A percentile compares a stretch with the other conserved stretches of the same genome.
These are phyloP conservation scores for Colletotrichum lupini DNA, from an alignment of 2,329 filamentous ascomycete genomes.

Conservation along the genomic window DNA sequence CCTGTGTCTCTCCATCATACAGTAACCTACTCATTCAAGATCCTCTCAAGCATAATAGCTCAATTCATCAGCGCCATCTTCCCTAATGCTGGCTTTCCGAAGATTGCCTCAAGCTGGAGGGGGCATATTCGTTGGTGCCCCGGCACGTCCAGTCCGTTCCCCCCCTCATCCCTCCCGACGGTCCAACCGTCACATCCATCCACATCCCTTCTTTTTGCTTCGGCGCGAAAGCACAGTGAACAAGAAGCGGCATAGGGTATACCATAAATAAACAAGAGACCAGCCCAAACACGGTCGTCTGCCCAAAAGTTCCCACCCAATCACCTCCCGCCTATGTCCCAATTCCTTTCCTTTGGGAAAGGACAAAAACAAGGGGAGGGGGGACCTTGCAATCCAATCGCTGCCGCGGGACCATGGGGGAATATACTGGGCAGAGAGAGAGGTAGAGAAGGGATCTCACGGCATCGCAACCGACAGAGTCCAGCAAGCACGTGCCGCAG, in stretches of 20 bases:
- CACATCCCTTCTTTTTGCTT: neutral
- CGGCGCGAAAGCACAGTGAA: neutral
- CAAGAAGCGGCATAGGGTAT: neutral
- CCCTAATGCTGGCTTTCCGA: neutral
- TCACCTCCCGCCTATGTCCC: neutral
- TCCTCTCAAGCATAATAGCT: neutral
- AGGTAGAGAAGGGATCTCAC: neutral
- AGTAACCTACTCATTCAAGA: neutral
- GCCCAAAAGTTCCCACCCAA: neutral
- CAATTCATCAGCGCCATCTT: neutral
- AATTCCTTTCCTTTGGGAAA: neutral
- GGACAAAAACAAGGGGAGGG: neutral
- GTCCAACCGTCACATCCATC: slow-evolving; percentile 13
- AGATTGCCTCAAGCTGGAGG: neutral
- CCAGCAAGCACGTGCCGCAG: slow-evolving; percentile 23
- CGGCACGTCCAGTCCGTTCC: slow-evolving; percentile 31
- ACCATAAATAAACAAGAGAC: slow-evolving; percentile 10
- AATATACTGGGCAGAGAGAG: too few species aligned
- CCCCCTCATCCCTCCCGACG: neutral
- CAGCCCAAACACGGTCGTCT: neutral
- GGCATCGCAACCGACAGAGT: neutral
- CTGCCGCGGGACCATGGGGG: neutral
- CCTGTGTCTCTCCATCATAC: neutral
- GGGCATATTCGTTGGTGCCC: slow-evolving; percentile 1
- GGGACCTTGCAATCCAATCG: slow-evolving; percentile 13